phyloP scores from a whole-genome alignment of 208 protist species.

The Perkinsela sp. region DNA sequence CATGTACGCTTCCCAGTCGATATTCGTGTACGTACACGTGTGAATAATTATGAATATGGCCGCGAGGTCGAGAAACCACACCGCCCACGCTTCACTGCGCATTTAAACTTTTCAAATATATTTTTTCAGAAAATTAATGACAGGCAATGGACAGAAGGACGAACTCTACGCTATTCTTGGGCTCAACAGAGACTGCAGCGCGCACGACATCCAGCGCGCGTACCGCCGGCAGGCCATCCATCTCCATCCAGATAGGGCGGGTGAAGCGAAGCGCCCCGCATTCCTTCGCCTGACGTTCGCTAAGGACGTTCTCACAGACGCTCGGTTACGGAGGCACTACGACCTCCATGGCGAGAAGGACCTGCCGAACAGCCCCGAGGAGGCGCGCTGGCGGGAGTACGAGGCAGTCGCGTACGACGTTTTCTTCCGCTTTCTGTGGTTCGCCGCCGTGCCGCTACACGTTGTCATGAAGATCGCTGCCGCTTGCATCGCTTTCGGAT shows the following conservation, averaged over 20 bases:
- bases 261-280: not conserved
- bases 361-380: not conserved
- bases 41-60: slow-evolving; percentile 3
- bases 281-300: not conserved
- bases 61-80: not conserved
- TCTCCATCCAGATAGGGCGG: not conserved
- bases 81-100: not conserved
- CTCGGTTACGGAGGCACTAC: not conserved
- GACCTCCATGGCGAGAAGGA: not conserved
- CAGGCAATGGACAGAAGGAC: no score
- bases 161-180: not conserved
- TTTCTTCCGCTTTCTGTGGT: not conserved
- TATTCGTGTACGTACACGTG: slow-evolving; percentile 29
- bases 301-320: not conserved
- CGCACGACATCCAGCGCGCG: not conserved
- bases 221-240: not conserved
- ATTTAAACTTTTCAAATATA: not conserved
- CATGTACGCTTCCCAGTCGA: slow-evolving; percentile 71
- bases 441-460: not conserved
- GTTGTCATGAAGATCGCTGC: not conserved
- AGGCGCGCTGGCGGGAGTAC: not conserved
- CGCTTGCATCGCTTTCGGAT: not conserved
- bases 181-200: not conserved
- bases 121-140: not conserved
- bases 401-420: not conserved